These are phyloP conservation scores for Neofusicoccum laricinum DNA, from an alignment of 2,329 filamentous ascomycete genomes.

Conservation along the genomic window DNA sequence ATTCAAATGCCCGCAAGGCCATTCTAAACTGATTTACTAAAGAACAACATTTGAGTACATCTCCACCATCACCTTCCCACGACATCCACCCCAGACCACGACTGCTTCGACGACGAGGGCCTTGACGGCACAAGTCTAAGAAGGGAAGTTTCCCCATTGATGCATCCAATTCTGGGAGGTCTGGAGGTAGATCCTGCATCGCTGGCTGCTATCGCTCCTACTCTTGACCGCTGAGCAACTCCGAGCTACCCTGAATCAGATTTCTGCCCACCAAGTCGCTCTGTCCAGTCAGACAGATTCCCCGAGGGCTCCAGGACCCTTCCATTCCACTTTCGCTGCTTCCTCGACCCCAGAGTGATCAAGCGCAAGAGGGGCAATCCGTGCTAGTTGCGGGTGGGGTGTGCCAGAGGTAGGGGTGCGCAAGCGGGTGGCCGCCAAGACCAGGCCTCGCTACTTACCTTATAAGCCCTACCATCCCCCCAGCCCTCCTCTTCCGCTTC, in stretches of 20 bases:
- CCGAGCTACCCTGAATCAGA: not conserved
- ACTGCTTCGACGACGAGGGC: not conserved
- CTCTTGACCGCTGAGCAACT: not conserved
- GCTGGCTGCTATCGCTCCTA: not conserved
- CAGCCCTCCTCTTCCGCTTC: not conserved
- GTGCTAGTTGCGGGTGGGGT: not conserved
- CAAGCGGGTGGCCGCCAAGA: constrained; percentile 14
- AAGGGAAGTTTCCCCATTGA: not conserved
- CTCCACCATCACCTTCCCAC: not conserved
- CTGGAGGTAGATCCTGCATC: not conserved
- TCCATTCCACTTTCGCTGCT: not conserved
- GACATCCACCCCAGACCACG: not conserved
- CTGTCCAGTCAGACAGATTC: not conserved
- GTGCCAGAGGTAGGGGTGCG: constrained; percentile 3
- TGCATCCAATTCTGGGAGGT: not conserved
- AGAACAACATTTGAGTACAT: not conserved
- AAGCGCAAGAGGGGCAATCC: not conserved
- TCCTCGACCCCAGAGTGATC: not conserved
- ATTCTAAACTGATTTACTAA: not conserved
- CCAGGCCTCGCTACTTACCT: constrained; percentile 5
- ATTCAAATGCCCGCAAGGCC: not conserved
- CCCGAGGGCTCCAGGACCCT: no score
- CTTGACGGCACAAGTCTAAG: not conserved
- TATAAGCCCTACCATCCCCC: constrained; percentile 6
- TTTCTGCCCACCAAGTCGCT: not conserved